Conservation (phyloP, 2,329 filamentous ascomycete species). For the Trichoderma cornu-damae region DNA sequence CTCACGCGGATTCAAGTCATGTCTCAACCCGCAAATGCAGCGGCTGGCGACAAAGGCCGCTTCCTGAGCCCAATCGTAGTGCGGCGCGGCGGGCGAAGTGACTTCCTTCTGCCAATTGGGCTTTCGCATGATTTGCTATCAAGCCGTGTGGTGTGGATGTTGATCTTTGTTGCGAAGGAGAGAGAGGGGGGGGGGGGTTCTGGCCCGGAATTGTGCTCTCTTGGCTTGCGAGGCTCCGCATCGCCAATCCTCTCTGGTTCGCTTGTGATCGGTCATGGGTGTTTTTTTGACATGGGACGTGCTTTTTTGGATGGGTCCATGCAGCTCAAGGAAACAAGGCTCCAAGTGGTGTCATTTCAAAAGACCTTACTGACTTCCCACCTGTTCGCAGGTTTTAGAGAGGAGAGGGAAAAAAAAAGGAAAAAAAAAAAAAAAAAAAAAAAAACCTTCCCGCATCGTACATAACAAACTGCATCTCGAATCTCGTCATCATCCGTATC, state of each 20-base stretch:
- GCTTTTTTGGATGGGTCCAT: conserved; percentile 18
- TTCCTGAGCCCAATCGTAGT: conserved; percentile 28
- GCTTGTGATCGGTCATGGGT: conserved; percentile 17
- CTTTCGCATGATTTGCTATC: conserved; percentile 27
- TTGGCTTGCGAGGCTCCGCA: conserved; percentile 19
- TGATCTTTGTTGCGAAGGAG: conserved; percentile 19
- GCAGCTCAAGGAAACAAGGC: conserved; percentile 16
- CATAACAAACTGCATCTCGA: conserved; percentile 24
- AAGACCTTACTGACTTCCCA: conserved; percentile 31
- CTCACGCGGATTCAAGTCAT: conserved; percentile 16
- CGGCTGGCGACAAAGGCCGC: neutral
- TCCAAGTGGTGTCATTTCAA: conserved; percentile 22
- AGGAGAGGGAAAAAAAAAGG: conserved; percentile 31
- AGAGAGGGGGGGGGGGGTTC: too few relatives aligned
- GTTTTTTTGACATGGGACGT: conserved; percentile 18
- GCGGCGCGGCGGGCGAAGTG: conserved; percentile 29
- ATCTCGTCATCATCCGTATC: conserved; percentile 15
- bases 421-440: conserved; percentile 31
- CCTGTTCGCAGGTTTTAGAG: conserved; percentile 31
- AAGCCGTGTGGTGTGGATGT: conserved; percentile 21
- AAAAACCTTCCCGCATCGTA: conserved; percentile 30
- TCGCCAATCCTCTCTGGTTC: conserved; percentile 19
- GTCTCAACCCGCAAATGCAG: conserved; percentile 23
- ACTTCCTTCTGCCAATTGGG: conserved; percentile 29
- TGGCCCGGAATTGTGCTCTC: conserved; percentile 23